These are phyloP conservation scores for Pleurozium schreberi DNA, from an alignment of 225 moss, liverwort and hornwort species.

Conservation along the genomic window DNA sequence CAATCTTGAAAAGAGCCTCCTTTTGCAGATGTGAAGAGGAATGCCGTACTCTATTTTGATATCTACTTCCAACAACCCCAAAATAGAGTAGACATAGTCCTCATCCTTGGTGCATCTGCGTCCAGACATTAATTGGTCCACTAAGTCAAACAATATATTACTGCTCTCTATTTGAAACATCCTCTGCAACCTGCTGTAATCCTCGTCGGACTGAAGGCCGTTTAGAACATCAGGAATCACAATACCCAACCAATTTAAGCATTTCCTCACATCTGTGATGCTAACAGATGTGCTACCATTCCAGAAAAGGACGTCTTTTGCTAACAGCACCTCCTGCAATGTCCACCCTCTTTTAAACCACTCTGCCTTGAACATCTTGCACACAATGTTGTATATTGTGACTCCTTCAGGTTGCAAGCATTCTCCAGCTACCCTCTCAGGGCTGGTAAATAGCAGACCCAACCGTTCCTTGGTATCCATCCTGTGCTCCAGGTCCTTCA, in stretches of 20 bases:
- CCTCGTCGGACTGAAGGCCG: background rate
- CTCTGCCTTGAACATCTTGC: background rate
- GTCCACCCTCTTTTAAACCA: background rate
- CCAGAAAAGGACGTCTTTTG: background rate
- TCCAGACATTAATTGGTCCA: background rate
- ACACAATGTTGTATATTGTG: background rate
- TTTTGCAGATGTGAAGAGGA: background rate
- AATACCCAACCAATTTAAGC: background rate
- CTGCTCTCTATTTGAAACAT: background rate
- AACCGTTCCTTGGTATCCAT: fast-evolving
- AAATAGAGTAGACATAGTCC: background rate
- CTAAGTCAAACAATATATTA: background rate
- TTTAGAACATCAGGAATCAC: background rate
- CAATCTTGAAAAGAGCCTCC: background rate
- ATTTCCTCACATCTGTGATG: background rate
- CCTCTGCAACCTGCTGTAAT: fast-evolving
- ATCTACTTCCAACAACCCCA: background rate
- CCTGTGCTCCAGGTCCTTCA: background rate
- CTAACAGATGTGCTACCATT: background rate
- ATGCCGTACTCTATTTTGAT: background rate
- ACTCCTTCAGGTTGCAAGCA: background rate
- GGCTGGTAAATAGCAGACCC: fast-evolving
- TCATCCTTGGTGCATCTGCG: background rate
- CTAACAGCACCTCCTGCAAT: background rate
- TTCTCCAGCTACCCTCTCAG: background rate